Evolutionary conservation across 2,329 filamentous ascomycete genomes (phyloP).

Genomic region (Curvularia verruculosa): DNA sequence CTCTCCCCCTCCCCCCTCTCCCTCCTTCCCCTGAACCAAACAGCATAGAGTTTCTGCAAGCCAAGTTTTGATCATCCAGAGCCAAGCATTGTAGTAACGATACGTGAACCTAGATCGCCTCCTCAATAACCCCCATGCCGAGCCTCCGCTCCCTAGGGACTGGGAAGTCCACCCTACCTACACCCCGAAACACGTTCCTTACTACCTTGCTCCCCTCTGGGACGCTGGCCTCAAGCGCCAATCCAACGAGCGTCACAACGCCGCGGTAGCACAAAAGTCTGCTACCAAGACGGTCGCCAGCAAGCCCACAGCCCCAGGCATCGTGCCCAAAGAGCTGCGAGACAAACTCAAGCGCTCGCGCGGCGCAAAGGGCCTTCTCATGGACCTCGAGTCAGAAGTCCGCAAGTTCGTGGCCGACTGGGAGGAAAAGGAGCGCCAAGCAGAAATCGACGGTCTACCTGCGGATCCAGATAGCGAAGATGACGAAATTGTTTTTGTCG

Average conservation of each 20-base stretch:
- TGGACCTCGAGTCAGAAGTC: slow-evolving; percentile 84
- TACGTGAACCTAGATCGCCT: slow-evolving; percentile 69
- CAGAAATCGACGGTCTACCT: slow-evolving; percentile 53
- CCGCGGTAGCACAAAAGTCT: slow-evolving; percentile 41
- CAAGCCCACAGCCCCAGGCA: slow-evolving; percentile 53
- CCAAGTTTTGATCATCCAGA: neutral
- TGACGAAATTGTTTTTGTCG: slow-evolving; percentile 92
- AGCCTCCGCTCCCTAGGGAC: slow-evolving; percentile 81
- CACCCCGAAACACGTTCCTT: slow-evolving; percentile 77
- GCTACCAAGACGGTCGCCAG: slow-evolving; percentile 45
- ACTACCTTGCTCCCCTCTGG: slow-evolving; percentile 88
- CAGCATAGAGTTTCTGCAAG: neutral
- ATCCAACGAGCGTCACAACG: slow-evolving; percentile 53
- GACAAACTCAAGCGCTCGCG: slow-evolving; percentile 79
- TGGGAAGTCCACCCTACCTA: slow-evolving; percentile 85
- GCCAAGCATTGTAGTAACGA: slow-evolving; percentile 10
- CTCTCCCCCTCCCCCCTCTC: slow-evolving; percentile 7
- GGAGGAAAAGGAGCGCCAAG: slow-evolving; percentile 60
- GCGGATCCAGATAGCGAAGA: slow-evolving; percentile 66
- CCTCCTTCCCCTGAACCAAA: slow-evolving; percentile 5
- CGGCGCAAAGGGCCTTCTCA: slow-evolving; percentile 79
- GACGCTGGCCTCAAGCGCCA: slow-evolving; percentile 62
- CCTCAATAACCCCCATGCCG: slow-evolving; percentile 81
- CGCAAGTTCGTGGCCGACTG: slow-evolving; percentile 72
- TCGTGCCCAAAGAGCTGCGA: slow-evolving; percentile 79